A percentile compares a stretch with the other conserved stretches of the same genome.
Conservation (phyloP, 1,284 basidiomycete species). For the Trichosporon faecale region DNA sequence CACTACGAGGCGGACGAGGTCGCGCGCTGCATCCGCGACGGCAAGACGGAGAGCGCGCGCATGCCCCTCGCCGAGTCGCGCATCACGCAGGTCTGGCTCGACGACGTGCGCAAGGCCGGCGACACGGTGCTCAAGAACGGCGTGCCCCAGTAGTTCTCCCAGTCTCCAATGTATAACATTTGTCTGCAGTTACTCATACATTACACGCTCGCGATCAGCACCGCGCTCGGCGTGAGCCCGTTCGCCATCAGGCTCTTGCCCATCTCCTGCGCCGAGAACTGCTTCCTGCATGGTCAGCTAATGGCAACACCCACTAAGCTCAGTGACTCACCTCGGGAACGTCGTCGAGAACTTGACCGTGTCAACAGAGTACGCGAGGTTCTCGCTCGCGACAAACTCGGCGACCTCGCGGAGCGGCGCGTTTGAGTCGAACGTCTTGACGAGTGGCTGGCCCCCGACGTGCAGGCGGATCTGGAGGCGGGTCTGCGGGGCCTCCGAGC, state of each 20-base stretch:
- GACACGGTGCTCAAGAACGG: constrained; percentile 37
- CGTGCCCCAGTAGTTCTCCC: no score
- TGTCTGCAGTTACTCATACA: not conserved
- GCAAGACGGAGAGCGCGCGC: constrained; percentile 67
- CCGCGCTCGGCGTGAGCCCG: constrained; percentile 52
- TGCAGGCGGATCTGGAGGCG: constrained; percentile 76
- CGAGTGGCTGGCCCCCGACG: constrained; percentile 71
- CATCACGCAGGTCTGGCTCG: constrained; percentile 74
- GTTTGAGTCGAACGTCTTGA: constrained; percentile 74
- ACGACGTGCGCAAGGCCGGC: constrained; percentile 60
- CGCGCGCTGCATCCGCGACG: constrained; percentile 70
- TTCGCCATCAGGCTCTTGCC: constrained; percentile 48
- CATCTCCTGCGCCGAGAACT: constrained; percentile 47
- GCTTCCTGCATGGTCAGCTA: constrained; percentile 36
- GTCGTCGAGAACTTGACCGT: constrained; percentile 70
- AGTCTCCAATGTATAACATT: not conserved
- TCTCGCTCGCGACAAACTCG: constrained; percentile 77
- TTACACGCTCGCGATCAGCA: constrained; percentile 39
- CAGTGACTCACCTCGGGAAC: constrained; percentile 68
- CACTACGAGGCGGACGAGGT: constrained; percentile 61
- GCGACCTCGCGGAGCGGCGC: constrained; percentile 74
- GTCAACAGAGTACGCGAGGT: constrained; percentile 65
- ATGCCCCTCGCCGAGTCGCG: constrained; percentile 75
- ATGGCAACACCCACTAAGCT: not conserved
- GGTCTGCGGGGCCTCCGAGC: constrained; percentile 75